phyloP scores from a whole-genome alignment of 352 stramenopile species.

The Phytophthora litchii region DNA sequence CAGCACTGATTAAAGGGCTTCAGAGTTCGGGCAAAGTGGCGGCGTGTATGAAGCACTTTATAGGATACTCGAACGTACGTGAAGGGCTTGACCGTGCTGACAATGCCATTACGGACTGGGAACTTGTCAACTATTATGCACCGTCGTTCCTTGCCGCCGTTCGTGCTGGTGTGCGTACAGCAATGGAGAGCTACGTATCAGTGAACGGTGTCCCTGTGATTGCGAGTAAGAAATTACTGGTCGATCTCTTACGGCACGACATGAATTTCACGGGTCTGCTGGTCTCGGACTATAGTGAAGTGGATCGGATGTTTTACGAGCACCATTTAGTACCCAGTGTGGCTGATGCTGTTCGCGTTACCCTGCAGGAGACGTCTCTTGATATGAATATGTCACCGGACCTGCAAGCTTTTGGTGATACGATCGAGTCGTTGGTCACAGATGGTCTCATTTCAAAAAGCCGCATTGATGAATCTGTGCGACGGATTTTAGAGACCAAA shows the following conservation, averaged over 20 bases:
- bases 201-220: constrained; percentile 89
- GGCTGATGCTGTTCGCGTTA: constrained; percentile 67
- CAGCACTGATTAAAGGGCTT: constrained; percentile 78
- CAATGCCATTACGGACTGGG: constrained; percentile 68
- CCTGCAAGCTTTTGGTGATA: constrained; percentile 51
- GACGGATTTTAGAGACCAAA: constrained; percentile 68
- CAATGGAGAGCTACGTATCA: constrained; percentile 93
- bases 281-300: constrained; percentile 93
- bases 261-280: constrained; percentile 91
- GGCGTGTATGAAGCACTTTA: constrained; percentile 92
- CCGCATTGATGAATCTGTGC: constrained; percentile 67
- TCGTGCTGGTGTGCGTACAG: constrained; percentile 73
- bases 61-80: constrained; percentile 78
- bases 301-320: constrained; percentile 85
- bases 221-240: constrained; percentile 77
- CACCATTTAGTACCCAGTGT: constrained; percentile 77
- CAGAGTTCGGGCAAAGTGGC: constrained; percentile 69
- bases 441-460: constrained; percentile 45
- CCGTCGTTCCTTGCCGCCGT: constrained; percentile 78
- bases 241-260: constrained; percentile 80
- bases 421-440: constrained; percentile 57
- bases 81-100: constrained; percentile 76
- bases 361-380: constrained; percentile 85
- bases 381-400: constrained; percentile 93
- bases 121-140: constrained; percentile 77